phyloP scores from a whole-genome alignment of 1,284 basidiomycete genomes.

The Cryptococcus deneoformans region DNA sequence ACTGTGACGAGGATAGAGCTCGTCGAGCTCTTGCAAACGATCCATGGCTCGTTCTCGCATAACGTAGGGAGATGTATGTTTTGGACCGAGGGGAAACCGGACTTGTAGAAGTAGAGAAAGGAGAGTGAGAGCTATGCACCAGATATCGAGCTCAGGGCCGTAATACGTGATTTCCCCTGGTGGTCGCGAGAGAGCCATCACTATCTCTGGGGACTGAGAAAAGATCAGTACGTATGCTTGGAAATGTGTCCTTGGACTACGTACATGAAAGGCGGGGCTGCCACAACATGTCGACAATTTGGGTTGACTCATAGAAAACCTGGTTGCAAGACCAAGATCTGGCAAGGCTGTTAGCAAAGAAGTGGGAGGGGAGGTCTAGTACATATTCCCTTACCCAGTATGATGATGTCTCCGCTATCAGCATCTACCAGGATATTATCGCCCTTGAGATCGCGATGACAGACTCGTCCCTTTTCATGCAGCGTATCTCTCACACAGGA shows the following conservation, averaged over 20 bases:
- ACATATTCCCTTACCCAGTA: constrained; percentile 45
- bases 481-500: constrained; percentile 54
- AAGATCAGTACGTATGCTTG: not conserved
- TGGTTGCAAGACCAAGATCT: constrained; percentile 58
- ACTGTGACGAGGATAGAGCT: constrained; percentile 36
- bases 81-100: constrained; percentile 56
- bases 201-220: constrained; percentile 55
- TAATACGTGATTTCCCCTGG: constrained; percentile 54
- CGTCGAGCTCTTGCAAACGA: constrained; percentile 50
- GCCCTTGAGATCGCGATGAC: constrained; percentile 58
- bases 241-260: constrained; percentile 4
- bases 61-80: constrained; percentile 51
- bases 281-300: constrained; percentile 59
- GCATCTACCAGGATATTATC: constrained; percentile 47
- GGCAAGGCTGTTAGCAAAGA: not conserved
- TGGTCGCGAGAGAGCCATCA: constrained; percentile 52
- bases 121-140: constrained; percentile 57
- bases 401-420: constrained; percentile 45
- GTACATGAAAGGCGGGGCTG: constrained; percentile 52
- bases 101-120: constrained; percentile 54
- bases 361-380: too few species aligned
- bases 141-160: constrained; percentile 58
- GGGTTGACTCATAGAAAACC: constrained; percentile 55
- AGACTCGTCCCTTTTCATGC: constrained; percentile 54
- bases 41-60: constrained; percentile 53